Base-by-base conservation (phyloP, 352 stramenopile species). In the Phytophthora tubulina region DNA sequence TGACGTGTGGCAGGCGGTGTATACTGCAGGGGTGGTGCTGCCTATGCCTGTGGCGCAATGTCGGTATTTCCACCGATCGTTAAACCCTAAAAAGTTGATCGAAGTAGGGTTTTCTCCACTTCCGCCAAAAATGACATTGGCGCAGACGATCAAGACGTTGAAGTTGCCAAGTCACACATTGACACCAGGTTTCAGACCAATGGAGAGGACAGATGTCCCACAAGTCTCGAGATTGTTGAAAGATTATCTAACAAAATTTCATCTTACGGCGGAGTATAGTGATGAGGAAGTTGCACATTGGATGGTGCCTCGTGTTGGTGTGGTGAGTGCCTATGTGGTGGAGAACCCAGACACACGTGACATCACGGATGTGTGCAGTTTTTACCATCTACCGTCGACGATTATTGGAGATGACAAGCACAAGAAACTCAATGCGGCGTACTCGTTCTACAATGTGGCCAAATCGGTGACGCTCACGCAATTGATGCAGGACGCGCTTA, bases 21-120 rank as follows among this genome's bases (percentile, higher is more conserved):
- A 99, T 82, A 99, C 98, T 30, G 98, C 97, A 0, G 98, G 98
- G 6, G 96, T 99, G 7, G 86, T 99, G 44, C 80, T 99, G 44
- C 98, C 98, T 0, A 98, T 96, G 72, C 97, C 98, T 6, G 87
- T 99, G 9, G 88, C 96, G 10, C 78, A 84, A 30, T 99, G 94
- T 70, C 86, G 97, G 13, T 99, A 99, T 79, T 99, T 96, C 80
- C 98, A 99, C 81, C 89, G 98, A 4, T 98, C 89, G 10, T 70
- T 99, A 13, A 99, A 99, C 84, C 94, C 97, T 4, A 99, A 99
- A 78, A 99, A 99, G 81, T 89, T 99, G 49, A 95, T 99, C 17
- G 95, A 99, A 38, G 92, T 99, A 33, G 97, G 97, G 5, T 99
- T 99, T 81, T 98, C 96, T 8, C 82, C 90, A 4, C 75, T 99